Percentiles rank a stretch among this genome's conserved stretches.
These are phyloP conservation scores for Orbilia blumenaviensis DNA, from an alignment of 2,329 filamentous ascomycete species.

Conservation along the genomic window DNA sequence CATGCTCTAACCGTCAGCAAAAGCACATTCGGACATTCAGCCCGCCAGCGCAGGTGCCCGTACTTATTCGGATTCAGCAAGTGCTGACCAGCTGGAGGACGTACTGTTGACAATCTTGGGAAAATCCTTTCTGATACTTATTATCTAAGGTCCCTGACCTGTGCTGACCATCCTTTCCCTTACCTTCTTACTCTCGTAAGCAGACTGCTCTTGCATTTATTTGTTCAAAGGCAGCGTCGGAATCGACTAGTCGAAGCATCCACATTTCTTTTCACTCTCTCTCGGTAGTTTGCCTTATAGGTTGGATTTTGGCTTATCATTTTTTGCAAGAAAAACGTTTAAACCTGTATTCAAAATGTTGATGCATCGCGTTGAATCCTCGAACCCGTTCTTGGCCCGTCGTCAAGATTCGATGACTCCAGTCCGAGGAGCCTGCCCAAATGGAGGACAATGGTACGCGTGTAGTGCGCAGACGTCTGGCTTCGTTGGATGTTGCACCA, in stretches of 20 bases:
- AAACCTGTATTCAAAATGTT: conserved; percentile 3
- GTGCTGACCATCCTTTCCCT: conserved; percentile 9
- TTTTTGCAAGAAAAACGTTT: not conserved
- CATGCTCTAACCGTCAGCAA: conserved; percentile 25
- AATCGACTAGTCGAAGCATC: not conserved
- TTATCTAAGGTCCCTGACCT: conserved; percentile 18
- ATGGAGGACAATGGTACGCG: conserved; percentile 45
- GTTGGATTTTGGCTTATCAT: not conserved
- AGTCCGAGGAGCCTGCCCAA: conserved; percentile 22
- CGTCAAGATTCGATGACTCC: conserved; percentile 5
- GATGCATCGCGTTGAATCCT: conserved; percentile 29
- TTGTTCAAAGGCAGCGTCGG: not conserved
- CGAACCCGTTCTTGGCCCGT: conserved; percentile 22
- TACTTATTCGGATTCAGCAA: conserved; percentile 30
- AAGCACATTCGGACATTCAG: conserved; percentile 19
- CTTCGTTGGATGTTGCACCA: conserved; percentile 50
- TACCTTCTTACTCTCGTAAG: not conserved
- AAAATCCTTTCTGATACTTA: conserved; percentile 35
- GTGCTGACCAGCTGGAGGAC: conserved; percentile 34
- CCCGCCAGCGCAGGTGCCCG: conserved; percentile 34
- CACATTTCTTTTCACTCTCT: not conserved
- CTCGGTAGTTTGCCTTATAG: not conserved
- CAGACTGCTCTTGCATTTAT: conserved; percentile 5
- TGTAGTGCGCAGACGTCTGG: conserved; percentile 21
- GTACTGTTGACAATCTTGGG: conserved; percentile 25